A percentile compares a stretch with the other conserved stretches of the same genome.
These are phyloP conservation scores for Mucor velutinosus DNA, from an alignment of 371 early-diverging fungal species.

Conservation along the genomic window DNA sequence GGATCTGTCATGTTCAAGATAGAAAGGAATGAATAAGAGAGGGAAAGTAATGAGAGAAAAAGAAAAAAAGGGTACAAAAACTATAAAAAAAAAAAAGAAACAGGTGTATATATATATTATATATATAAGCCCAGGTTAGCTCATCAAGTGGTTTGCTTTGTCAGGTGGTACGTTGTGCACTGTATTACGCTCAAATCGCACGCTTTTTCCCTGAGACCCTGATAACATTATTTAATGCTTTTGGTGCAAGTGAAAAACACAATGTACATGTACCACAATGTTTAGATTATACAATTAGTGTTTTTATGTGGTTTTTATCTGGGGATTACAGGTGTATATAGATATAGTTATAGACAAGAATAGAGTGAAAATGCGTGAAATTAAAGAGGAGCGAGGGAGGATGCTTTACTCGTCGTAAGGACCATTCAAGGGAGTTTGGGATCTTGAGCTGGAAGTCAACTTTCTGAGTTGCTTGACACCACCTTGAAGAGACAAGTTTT, in stretches of 20 bases:
- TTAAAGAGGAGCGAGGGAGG: neutral
- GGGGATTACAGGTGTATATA: neutral
- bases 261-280: neutral
- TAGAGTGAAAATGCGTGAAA: neutral
- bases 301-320: neutral
- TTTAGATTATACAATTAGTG: neutral
- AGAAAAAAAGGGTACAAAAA: slow-evolving; percentile 7
- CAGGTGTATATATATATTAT: neutral
- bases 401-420: slow-evolving; percentile 26
- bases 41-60: neutral
- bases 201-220: slow-evolving; percentile 27
- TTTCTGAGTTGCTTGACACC: slow-evolving; percentile 37
- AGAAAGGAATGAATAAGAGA: neutral
- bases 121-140: neutral
- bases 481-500: slow-evolving; percentile 79
- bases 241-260: slow-evolving; percentile 1
- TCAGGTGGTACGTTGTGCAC: slow-evolving; percentile 20
- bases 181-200: slow-evolving; percentile 14
- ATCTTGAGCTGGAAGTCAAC: slow-evolving; percentile 16
- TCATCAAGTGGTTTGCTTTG: slow-evolving; percentile 9
- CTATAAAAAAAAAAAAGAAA: neutral
- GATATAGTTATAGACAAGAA: neutral
- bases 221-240: slow-evolving; percentile 13
- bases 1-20: slow-evolving; percentile 7
- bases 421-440: slow-evolving; percentile 31